phyloP scores from a whole-genome alignment of 2,329 filamentous ascomycete genomes.

The Microthyrium microscopicum region DNA sequence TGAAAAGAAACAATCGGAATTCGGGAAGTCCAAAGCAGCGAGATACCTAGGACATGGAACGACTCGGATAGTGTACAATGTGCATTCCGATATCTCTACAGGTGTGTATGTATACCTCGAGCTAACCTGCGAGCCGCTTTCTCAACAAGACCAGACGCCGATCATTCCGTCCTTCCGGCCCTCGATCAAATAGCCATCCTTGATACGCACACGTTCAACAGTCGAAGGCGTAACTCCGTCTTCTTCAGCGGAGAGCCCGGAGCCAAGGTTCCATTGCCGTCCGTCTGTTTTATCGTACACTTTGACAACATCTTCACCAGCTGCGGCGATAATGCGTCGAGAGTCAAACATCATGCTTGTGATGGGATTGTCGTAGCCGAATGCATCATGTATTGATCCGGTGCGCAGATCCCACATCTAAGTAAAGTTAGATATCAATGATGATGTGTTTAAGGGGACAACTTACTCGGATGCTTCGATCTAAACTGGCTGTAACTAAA shows the following conservation, averaged over 20 bases:
- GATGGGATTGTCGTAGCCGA: slow-evolving; percentile 81
- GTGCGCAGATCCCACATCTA: slow-evolving; percentile 98
- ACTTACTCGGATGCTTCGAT: slow-evolving; percentile 85
- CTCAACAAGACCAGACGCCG: slow-evolving; percentile 66
- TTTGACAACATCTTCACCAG: slow-evolving; percentile 86
- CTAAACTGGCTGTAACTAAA: slow-evolving; percentile 79
- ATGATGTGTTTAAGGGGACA: background rate
- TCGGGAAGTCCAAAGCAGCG: too few relatives aligned
- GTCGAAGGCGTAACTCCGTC: slow-evolving; percentile 41
- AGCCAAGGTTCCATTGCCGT: slow-evolving; percentile 89
- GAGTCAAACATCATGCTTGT: slow-evolving; percentile 96
- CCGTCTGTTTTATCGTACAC: slow-evolving; percentile 97
- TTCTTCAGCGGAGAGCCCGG: slow-evolving; percentile 51
- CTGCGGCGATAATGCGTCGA: slow-evolving; percentile 75
- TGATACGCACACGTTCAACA: slow-evolving; percentile 75
- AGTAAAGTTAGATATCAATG: slow-evolving; percentile 11
- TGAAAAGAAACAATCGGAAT: too few relatives aligned
- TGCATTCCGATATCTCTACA: too few relatives aligned
- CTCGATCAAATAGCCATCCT: slow-evolving; percentile 87
- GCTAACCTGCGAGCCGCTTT: too few relatives aligned
- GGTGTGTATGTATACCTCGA: too few relatives aligned
- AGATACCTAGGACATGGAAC: too few relatives aligned
- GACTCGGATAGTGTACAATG: too few relatives aligned
- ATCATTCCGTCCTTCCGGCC: slow-evolving; percentile 76
- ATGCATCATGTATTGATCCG: slow-evolving; percentile 88